phyloP scores from a whole-genome alignment of 768 basidiomycete species.

The Mrakia blollopis region DNA sequence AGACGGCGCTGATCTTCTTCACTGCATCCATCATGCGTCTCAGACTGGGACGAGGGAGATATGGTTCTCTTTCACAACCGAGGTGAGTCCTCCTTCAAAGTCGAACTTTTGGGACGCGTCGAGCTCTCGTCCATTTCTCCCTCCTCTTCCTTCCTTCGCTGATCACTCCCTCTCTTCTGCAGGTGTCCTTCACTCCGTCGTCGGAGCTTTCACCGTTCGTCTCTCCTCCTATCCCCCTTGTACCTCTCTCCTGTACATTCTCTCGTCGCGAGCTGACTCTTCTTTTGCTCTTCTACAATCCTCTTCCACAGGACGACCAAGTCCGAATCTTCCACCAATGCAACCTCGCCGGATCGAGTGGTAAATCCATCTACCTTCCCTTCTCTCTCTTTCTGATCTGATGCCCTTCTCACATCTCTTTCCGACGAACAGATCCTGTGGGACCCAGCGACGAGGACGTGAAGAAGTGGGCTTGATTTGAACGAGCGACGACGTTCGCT shows the following conservation, averaged over 20 bases:
- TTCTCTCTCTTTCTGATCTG: background rate
- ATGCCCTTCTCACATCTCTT: background rate
- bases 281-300: too few species aligned
- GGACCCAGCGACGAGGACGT: constrained; percentile 69
- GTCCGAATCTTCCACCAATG: constrained; percentile 72
- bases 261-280: background rate
- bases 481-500: too few species aligned
- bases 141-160: background rate
- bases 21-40: too few species aligned
- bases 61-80: constrained; percentile 83
- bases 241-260: background rate
- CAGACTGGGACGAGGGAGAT: constrained; percentile 56
- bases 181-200: constrained; percentile 65
- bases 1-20: constrained; percentile 16
- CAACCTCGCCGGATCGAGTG: constrained; percentile 75
- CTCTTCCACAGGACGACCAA: constrained; percentile 45
- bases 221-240: background rate
- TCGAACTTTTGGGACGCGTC: background rate
- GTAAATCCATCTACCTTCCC: constrained; percentile 34
- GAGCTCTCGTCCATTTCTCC: too few species aligned
- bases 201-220: constrained; percentile 57
- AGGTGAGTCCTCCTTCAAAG: constrained; percentile 43
- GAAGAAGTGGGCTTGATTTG: constrained; percentile 53
- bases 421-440: constrained; percentile 49
- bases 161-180: too few species aligned